A percentile compares a stretch with the other conserved stretches of the same genome.
These are phyloP conservation scores for Populus deltoides DNA, from an alignment of 345 rosid species.

Conservation along the genomic window DNA sequence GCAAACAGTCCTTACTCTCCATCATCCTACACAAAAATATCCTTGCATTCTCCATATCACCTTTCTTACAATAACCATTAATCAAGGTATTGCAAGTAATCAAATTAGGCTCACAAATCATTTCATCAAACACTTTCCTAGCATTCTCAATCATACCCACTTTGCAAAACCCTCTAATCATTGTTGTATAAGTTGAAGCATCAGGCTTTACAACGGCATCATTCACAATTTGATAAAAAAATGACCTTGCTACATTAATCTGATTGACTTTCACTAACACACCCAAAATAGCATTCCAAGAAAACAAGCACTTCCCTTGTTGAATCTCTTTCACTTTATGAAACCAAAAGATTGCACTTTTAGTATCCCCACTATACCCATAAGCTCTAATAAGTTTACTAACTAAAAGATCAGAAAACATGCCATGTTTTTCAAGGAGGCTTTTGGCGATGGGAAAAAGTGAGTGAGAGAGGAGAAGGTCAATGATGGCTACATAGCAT, in stretches of 20 bases:
- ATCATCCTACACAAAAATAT: constrained; percentile 14
- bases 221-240: constrained; percentile 29
- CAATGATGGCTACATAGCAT: constrained; percentile 34
- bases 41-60: constrained; percentile 32
- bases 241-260: constrained; percentile 19
- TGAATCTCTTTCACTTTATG: constrained; percentile 23
- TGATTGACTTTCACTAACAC: constrained; percentile 25
- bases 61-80: constrained; percentile 43
- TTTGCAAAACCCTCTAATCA: constrained; percentile 38
- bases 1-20: constrained; percentile 20
- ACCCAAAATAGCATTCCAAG: constrained; percentile 36
- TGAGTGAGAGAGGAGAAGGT: constrained; percentile 33
- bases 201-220: constrained; percentile 28
- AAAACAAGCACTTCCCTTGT: constrained; percentile 27
- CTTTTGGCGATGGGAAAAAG: constrained; percentile 25
- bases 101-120: constrained; percentile 32
- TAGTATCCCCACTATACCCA: constrained; percentile 28
- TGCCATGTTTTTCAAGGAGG: constrained; percentile 25
- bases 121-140: constrained; percentile 43
- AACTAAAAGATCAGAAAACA: constrained; percentile 29
- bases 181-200: constrained; percentile 31
- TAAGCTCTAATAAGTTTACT: constrained; percentile 34
- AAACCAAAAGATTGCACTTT: constrained; percentile 39
- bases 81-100: constrained; percentile 37
- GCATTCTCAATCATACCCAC: constrained; percentile 35